Percentiles rank a stretch among this genome's conserved stretches.
Conservation (phyloP, 306 rosid genomes). For the Cicer chorassanicum region DNA sequence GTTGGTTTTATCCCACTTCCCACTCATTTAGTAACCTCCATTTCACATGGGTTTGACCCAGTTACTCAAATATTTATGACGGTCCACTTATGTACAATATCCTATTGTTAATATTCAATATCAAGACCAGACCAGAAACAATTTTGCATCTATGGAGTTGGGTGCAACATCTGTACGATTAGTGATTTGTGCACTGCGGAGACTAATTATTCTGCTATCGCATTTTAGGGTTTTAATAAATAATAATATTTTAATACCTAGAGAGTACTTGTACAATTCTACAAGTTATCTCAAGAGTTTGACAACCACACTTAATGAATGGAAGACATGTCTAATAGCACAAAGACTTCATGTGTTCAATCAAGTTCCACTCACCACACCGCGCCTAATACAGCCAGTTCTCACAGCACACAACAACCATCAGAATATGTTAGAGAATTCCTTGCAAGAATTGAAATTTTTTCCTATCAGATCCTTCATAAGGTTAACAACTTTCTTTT, state of each 20-base stretch:
- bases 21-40: too few species aligned
- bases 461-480: not conserved
- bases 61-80: too few species aligned
- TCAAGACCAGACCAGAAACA: not conserved
- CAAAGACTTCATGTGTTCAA: slow-evolving; percentile 24
- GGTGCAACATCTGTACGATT: not conserved
- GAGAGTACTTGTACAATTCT: not conserved
- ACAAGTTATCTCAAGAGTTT: not conserved
- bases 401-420: slow-evolving; percentile 17
- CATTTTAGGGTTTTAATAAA: not conserved
- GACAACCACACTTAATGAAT: not conserved
- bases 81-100: not conserved
- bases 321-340: not conserved
- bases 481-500: not conserved
- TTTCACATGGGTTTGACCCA: too few species aligned
- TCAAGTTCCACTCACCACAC: not conserved
- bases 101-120: not conserved
- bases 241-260: not conserved
- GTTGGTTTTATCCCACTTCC: too few species aligned
- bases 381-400: not conserved
- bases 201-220: not conserved
- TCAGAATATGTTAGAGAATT: slow-evolving; percentile 15
- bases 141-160: not conserved
- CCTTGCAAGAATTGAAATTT: not conserved
- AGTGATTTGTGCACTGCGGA: not conserved